Conservation (phyloP, 129 eudicot species). For the Flaveria robusta region DNA sequence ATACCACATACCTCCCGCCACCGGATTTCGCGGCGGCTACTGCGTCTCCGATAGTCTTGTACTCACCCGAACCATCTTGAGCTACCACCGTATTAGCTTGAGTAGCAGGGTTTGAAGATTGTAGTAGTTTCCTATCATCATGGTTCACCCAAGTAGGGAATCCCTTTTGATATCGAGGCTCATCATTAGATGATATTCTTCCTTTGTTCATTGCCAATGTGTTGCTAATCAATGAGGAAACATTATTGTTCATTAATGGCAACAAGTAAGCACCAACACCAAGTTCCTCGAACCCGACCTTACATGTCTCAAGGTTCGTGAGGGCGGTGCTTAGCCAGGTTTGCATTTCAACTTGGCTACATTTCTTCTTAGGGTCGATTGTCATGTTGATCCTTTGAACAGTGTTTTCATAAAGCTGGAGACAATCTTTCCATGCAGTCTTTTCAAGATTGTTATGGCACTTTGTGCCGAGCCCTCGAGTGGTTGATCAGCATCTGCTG, state of each 20-base stretch:
- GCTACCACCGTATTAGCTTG: conserved; percentile 64
- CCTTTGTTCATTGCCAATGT: conserved; percentile 53
- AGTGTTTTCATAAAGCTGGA: conserved; percentile 55
- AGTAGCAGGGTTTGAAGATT: conserved; percentile 39
- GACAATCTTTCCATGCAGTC: conserved; percentile 74
- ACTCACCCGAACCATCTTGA: conserved; percentile 74
- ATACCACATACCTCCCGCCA: conserved; percentile 59
- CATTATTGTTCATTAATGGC: conserved; percentile 52
- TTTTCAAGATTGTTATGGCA: conserved; percentile 48
- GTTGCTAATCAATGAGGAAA: conserved; percentile 55
- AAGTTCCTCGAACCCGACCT: conserved; percentile 50
- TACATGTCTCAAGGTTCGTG: conserved; percentile 63
- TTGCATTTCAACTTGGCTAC: conserved; percentile 54
- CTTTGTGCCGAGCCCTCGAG: conserved; percentile 46
- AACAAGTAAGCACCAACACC: conserved; percentile 39
- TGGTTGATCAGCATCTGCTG: conserved; percentile 32
- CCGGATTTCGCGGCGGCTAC: conserved; percentile 51
- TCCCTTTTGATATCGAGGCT: conserved; percentile 36
- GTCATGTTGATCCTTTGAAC: conserved; percentile 55
- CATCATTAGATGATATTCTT: neutral
- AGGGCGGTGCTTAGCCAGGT: conserved; percentile 79
- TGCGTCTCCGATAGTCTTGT: conserved; percentile 53
- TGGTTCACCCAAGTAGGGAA: conserved; percentile 61
- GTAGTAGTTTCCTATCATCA: conserved; percentile 56
- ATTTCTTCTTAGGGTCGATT: conserved; percentile 34